phyloP scores from a whole-genome alignment of 108 stramenopile genomes.

The Craspedostauros australis region DNA sequence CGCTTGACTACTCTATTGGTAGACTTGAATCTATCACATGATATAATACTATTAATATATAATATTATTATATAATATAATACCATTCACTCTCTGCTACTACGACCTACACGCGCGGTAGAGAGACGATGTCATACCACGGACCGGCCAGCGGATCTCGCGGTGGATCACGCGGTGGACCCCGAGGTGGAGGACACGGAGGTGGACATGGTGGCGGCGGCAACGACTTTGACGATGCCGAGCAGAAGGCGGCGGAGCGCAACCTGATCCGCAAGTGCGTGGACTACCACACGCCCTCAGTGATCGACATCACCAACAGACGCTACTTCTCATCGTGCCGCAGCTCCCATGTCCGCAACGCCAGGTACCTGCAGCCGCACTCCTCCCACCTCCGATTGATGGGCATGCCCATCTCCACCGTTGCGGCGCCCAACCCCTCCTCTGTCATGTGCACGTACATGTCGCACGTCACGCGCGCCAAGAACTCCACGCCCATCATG shows the following conservation, averaged over 20 bases:
- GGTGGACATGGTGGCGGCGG: constrained; percentile 10
- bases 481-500: constrained; percentile 81
- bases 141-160: no score
- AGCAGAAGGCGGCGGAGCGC: constrained; percentile 55
- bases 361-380: constrained; percentile 66
- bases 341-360: constrained; percentile 36
- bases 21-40: no score
- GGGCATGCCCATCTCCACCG: constrained; percentile 60
- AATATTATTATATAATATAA: no score
- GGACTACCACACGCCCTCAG: constrained; percentile 75
- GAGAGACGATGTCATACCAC: no score
- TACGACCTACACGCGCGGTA: no score
- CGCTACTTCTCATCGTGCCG: constrained; percentile 61
- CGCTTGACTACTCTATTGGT: no score
- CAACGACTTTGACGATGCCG: constrained; percentile 43
- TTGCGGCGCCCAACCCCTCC: constrained; percentile 40
- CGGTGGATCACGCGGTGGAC: not conserved
- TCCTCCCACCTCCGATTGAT: constrained; percentile 58
- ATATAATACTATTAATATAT: no score
- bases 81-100: no score
- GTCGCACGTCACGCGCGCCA: constrained; percentile 81
- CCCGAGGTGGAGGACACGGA: not conserved
- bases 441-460: constrained; percentile 57
- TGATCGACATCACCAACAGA: constrained; percentile 66
- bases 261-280: constrained; percentile 73